Evolutionary conservation across 2,329 filamentous ascomycete species (phyloP).

Genomic region (Ascomycota sp.): DNA sequence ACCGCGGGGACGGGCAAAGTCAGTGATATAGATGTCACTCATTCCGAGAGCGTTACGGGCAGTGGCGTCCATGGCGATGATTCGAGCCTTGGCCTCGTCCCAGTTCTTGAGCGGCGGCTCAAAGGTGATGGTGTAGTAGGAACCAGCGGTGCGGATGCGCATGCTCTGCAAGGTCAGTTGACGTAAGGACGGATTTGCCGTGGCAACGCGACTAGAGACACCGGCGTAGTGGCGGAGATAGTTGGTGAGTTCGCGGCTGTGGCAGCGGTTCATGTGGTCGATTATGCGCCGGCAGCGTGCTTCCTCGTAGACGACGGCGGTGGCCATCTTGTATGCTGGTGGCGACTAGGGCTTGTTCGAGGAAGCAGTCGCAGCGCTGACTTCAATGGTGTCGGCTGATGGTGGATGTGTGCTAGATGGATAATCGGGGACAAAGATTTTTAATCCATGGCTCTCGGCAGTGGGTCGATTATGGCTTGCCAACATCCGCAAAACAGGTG

Average conservation of each 20-base stretch:
- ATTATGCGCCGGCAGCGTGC: slow-evolving; percentile 24
- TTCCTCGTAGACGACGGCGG: too few species aligned
- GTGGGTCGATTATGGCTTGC: too few species aligned
- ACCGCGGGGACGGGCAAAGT: slow-evolving; percentile 19
- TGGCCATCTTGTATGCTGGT: too few species aligned
- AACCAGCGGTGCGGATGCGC: slow-evolving; percentile 31
- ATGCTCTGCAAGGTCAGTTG: slow-evolving; percentile 46
- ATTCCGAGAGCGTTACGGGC: slow-evolving; percentile 39
- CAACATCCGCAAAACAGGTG: too few species aligned
- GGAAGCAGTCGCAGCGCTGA: too few species aligned
- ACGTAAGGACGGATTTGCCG: slow-evolving; percentile 33
- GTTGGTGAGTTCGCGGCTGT: slow-evolving; percentile 50
- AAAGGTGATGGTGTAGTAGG: slow-evolving; percentile 36
- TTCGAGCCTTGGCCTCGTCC: slow-evolving; percentile 44
- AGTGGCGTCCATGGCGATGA: slow-evolving; percentile 49
- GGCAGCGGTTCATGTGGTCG: slow-evolving; percentile 74
- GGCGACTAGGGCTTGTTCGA: too few species aligned
- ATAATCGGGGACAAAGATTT: too few species aligned
- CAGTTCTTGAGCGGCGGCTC: slow-evolving; percentile 49
- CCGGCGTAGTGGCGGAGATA: slow-evolving; percentile 57
- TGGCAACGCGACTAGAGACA: slow-evolving; percentile 27
- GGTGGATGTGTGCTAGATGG: too few species aligned
- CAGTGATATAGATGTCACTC: slow-evolving; percentile 20
- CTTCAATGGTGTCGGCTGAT: too few species aligned
- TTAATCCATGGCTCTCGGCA: too few species aligned